Percentiles rank a stretch among this genome's conserved stretches.
Evolutionary conservation across 2,329 filamentous ascomycete species (phyloP).

Genomic region (Claviceps sp.): DNA sequence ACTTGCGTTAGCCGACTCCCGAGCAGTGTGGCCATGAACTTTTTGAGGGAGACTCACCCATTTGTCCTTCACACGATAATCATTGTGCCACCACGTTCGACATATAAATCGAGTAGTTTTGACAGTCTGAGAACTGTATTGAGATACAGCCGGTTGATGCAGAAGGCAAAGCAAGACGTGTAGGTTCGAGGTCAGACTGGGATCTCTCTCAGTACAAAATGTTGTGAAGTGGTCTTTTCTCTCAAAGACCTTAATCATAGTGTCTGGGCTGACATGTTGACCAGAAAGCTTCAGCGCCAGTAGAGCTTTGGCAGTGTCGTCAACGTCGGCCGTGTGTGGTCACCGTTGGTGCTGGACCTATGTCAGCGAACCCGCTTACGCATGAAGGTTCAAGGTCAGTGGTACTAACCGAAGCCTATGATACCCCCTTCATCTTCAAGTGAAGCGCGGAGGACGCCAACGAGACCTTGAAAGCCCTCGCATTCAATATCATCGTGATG

Average conservation of each 20-base stretch:
- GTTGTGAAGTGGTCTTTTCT: slow-evolving; percentile 6
- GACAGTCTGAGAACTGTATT: slow-evolving; percentile 6
- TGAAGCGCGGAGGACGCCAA: background rate
- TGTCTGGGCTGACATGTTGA: background rate
- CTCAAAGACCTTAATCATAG: background rate
- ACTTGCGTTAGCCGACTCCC: background rate
- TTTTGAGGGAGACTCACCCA: slow-evolving; percentile 5
- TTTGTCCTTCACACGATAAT: slow-evolving; percentile 8
- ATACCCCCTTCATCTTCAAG: slow-evolving; percentile 4
- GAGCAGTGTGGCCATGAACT: background rate
- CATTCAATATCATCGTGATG: slow-evolving; percentile 2
- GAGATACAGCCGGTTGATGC: background rate
- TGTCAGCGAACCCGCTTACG: background rate
- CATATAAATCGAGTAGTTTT: slow-evolving; percentile 7
- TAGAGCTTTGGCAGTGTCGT: slow-evolving; percentile 10
- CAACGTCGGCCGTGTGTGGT: slow-evolving; percentile 6
- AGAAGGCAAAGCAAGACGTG: slow-evolving; percentile 8
- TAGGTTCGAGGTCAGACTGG: slow-evolving; percentile 8
- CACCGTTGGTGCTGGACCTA: background rate
- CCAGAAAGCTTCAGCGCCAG: slow-evolving; percentile 3
- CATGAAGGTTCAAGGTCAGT: too few relatives aligned
- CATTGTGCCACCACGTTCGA: slow-evolving; percentile 5
- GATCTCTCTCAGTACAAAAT: slow-evolving; percentile 5
- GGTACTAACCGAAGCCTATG: slow-evolving; percentile 7
- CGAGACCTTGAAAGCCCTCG: background rate